Evolutionary conservation across 2,329 filamentous ascomycete genomes (phyloP), one percentile per base, ranked within the genome.

Genomic region (Colletotrichum neosansevieriae): DNA sequence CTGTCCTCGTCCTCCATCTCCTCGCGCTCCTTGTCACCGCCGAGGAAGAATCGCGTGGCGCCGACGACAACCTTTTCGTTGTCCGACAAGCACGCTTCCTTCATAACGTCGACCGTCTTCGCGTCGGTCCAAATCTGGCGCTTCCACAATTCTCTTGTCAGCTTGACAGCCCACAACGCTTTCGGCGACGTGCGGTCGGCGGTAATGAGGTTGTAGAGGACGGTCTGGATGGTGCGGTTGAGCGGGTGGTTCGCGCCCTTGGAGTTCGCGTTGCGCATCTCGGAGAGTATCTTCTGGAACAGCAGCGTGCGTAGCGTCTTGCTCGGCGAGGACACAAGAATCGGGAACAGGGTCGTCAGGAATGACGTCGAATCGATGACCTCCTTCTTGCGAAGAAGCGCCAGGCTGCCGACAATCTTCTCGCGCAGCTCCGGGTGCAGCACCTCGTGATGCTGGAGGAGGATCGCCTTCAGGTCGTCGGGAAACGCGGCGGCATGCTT

Each of bases 41-140:
- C 96, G 1, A 99, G 85, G 83, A 99, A 99, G 84, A 98, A 99
- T 24, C 94, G 89, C 13, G 97, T 93, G 50, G 93, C 94, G 15
- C 94, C 93, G 6, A 92, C 85, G 29, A 96, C 89, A 3, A 98
- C 94, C 81, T 99, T 99, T 74, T 97, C 93, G 73, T 98, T 97
- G 58, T 97, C 92, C 3, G 93, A 90, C 64, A 99, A 82, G 62
- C 91, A 90, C 0, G 95, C 94, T 80, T 97, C 92, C 81, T 97
- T 97, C 94, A 99, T 98, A 72, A 98, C 93, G 75, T 97, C 94
- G n/a, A 98, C 96, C 0, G 95, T 91, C 78, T 94, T 96, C 2
- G 94, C 89, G 75, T 99, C 96, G 10, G 92, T 94, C 96, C 96
- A 99, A 71, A 98, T 91, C 74, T 98, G 94, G 53, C 95, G 88